phyloP scores from a whole-genome alignment of 1,284 basidiomycete species.

The Wolfiporia cocos region DNA sequence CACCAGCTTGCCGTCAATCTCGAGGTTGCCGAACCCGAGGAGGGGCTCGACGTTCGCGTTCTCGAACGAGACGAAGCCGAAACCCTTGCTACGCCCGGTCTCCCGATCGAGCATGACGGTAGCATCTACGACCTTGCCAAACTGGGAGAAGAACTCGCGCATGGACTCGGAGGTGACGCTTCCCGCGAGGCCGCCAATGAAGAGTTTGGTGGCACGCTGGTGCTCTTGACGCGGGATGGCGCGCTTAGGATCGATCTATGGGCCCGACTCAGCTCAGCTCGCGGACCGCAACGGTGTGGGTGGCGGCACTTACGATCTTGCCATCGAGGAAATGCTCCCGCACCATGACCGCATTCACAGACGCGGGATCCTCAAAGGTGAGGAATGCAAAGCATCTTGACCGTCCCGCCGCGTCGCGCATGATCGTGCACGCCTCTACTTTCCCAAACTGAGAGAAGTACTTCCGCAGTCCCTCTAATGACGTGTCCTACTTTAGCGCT shows the following conservation, averaged over 20 bases:
- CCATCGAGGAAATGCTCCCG: conserved; percentile 87
- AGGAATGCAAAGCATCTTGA: conserved; percentile 95
- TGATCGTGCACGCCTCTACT: conserved; percentile 91
- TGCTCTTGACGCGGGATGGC: conserved; percentile 96
- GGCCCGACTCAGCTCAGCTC: too few species aligned
- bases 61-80: conserved; percentile 96
- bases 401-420: conserved; percentile 87
- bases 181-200: conserved; percentile 92
- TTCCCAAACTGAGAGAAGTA: conserved; percentile 73
- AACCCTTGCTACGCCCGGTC: conserved; percentile 93
- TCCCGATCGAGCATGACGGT: conserved; percentile 99
- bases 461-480: conserved; percentile 61
- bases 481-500: conserved; percentile 23
- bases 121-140: conserved; percentile 91
- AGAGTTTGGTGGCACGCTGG: conserved; percentile 87
- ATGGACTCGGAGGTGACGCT: conserved; percentile 92
- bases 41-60: conserved; percentile 83
- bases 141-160: conserved; percentile 87
- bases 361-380: conserved; percentile 81
- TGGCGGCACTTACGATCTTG: conserved; percentile 83
- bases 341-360: conserved; percentile 79
- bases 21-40: conserved; percentile 79
- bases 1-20: conserved; percentile 90
- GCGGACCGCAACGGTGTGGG: too few species aligned
- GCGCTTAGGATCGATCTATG: conserved; percentile 96